Evolutionary conservation across 192 early-diverging fungal species (phyloP).

Genomic region (Spizellomyces sp.): DNA sequence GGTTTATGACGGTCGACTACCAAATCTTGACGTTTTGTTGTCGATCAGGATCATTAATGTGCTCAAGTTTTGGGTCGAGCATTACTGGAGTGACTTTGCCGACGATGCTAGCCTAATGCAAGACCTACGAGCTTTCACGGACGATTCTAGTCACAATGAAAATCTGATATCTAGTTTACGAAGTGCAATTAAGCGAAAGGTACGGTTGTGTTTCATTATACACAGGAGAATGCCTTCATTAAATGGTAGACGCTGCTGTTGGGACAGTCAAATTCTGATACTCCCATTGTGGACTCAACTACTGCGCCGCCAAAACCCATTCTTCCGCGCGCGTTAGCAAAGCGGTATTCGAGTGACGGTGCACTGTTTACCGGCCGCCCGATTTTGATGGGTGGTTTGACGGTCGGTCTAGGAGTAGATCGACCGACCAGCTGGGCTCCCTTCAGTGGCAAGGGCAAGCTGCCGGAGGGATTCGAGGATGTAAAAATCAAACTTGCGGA

Average conservation of each 20-base stretch:
- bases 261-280: background rate
- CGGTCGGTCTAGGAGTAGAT: background rate
- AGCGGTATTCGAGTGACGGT: slow-evolving; percentile 41
- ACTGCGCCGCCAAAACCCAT: slow-evolving; percentile 50
- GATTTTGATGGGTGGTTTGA: slow-evolving; percentile 3
- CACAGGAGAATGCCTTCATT: no score
- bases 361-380: background rate
- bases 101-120: slow-evolving; percentile 41
- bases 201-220: slow-evolving; percentile 3
- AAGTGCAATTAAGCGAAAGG: slow-evolving; percentile 36
- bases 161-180: slow-evolving; percentile 40
- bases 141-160: slow-evolving; percentile 43
- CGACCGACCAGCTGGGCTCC: slow-evolving; percentile 22
- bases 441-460: slow-evolving; percentile 10
- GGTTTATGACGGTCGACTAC: background rate
- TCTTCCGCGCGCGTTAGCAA: slow-evolving; percentile 45
- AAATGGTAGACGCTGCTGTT: no score
- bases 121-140: slow-evolving; percentile 33
- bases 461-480: slow-evolving; percentile 24
- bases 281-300: slow-evolving; percentile 6
- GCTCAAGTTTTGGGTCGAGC: slow-evolving; percentile 58
- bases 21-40: slow-evolving; percentile 5
- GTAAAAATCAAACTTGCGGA: slow-evolving; percentile 48
- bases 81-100: slow-evolving; percentile 60
- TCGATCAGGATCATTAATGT: slow-evolving; percentile 48